Conservation (phyloP, 2,329 filamentous ascomycete species). For the Cladosporium cucumerinum region DNA sequence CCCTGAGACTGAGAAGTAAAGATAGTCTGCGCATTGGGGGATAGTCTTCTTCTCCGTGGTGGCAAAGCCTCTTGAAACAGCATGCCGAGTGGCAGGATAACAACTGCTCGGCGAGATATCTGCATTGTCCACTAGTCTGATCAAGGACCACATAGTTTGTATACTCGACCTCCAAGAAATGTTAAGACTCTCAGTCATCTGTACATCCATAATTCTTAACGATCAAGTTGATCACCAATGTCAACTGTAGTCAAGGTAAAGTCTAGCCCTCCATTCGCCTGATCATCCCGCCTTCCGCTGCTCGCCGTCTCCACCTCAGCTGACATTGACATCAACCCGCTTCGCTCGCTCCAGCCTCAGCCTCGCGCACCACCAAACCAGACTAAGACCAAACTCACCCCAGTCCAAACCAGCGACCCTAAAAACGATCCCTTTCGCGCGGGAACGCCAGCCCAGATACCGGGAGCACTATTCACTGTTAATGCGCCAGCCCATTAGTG, state of each 20-base stretch:
- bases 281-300: background rate
- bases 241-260: background rate
- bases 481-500: constrained; percentile 5
- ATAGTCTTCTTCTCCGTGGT: background rate
- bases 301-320: background rate
- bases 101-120: background rate
- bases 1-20: background rate
- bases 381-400: background rate
- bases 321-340: background rate
- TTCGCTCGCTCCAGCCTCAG: background rate
- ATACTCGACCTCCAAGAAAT: background rate
- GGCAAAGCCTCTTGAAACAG: background rate
- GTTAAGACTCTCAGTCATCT: background rate
- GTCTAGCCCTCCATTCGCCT: background rate
- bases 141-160: background rate
- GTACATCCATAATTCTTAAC: background rate
- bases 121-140: background rate
- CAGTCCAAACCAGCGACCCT: background rate
- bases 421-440: background rate
- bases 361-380: background rate
- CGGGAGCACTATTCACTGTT: background rate
- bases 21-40: background rate
- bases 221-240: background rate
- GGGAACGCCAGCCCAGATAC: background rate
- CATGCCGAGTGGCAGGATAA: background rate